A percentile compares a stretch with the other conserved stretches of the same genome.
phyloP scores from a whole-genome alignment of 371 early-diverging fungal genomes.

The Mortierella sp. region DNA sequence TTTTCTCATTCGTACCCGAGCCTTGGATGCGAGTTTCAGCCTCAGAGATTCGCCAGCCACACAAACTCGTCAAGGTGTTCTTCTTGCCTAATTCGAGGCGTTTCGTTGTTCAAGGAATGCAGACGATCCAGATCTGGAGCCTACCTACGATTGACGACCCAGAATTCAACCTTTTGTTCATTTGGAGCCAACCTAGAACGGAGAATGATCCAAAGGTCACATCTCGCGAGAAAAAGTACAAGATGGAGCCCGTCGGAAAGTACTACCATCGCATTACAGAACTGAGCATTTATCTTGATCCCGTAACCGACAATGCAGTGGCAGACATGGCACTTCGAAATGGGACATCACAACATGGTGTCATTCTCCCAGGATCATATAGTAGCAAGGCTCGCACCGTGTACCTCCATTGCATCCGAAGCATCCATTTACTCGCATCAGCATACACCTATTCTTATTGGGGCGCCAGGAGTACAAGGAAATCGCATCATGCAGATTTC shows the following conservation, averaged over 20 bases:
- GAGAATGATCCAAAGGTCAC: not conserved
- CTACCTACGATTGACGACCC: slow-evolving; percentile 14
- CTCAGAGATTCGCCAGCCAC: slow-evolving; percentile 13
- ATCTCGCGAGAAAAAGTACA: not conserved
- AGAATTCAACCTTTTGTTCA: slow-evolving; percentile 30
- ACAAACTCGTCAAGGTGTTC: slow-evolving; percentile 16
- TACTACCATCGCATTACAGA: slow-evolving; percentile 23
- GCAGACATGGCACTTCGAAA: slow-evolving; percentile 29
- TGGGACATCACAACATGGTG: slow-evolving; percentile 6
- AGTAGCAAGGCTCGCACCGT: slow-evolving; percentile 15
- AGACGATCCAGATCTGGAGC: slow-evolving; percentile 46
- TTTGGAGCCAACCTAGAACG: slow-evolving; percentile 38
- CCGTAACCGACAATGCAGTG: slow-evolving; percentile 4
- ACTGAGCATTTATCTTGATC: slow-evolving; percentile 17
- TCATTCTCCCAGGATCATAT: slow-evolving; percentile 25
- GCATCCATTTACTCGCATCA: slow-evolving; percentile 20
- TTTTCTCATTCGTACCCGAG: slow-evolving; percentile 48
- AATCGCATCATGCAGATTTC: slow-evolving; percentile 7
- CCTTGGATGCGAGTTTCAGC: slow-evolving; percentile 43
- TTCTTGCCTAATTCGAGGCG: slow-evolving; percentile 30
- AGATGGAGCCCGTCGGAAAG: slow-evolving; percentile 20
- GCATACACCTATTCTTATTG: not conserved
- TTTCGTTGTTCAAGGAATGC: slow-evolving; percentile 36
- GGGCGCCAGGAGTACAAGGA: not conserved
- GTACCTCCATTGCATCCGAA: slow-evolving; percentile 23